Evolutionary conservation across 257 asterid species (phyloP).

Genomic region (Solanum pinnatisectum): DNA sequence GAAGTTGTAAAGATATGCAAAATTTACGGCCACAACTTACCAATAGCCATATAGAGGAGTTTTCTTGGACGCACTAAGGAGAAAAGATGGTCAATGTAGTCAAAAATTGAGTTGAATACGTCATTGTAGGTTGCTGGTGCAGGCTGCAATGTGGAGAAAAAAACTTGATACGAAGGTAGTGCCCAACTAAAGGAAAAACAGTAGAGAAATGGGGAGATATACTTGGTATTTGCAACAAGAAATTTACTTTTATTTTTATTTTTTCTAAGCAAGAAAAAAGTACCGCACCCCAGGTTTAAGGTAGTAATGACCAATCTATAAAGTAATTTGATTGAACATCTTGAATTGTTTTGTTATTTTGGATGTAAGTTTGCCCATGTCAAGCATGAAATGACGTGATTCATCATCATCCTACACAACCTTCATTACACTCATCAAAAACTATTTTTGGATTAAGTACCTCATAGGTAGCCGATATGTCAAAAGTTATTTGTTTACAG

Average conservation of each 20-base stretch:
- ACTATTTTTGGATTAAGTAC: background rate
- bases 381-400: background rate
- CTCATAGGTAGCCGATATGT: background rate
- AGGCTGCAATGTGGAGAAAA: constrained; percentile 51
- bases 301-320: background rate
- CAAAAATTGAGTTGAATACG: constrained; percentile 77
- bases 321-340: background rate
- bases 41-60: constrained; percentile 93
- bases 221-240: background rate
- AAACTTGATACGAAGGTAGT: background rate
- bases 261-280: background rate
- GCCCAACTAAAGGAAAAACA: background rate
- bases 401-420: background rate
- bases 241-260: background rate
- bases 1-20: background rate
- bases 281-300: background rate
- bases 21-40: constrained; percentile 24
- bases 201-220: background rate
- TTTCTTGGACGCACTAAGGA: constrained; percentile 89
- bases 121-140: constrained; percentile 82
- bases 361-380: background rate
- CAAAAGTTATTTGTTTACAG: background rate
- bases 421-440: background rate
- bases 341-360: background rate
- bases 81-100: constrained; percentile 82